A percentile compares a stretch with the other conserved stretches of the same genome.
Conservation (phyloP, 306 rosid genomes). For the Cicer chorassanicum region DNA sequence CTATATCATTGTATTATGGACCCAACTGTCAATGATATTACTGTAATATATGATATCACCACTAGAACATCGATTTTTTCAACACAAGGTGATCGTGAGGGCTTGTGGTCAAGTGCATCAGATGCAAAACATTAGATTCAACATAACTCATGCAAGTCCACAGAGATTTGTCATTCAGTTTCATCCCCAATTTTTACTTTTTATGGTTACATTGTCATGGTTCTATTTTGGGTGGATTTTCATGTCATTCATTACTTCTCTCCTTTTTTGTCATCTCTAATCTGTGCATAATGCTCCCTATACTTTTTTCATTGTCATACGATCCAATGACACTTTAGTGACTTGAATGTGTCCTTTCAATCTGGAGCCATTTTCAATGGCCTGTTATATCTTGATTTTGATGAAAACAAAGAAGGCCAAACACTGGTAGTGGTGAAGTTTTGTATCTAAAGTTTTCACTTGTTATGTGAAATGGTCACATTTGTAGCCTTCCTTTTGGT, state of each 20-base stretch:
- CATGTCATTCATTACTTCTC: background rate
- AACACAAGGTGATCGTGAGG: background rate
- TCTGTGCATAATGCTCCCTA: background rate
- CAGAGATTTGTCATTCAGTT: conserved; percentile 10
- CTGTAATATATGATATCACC: background rate
- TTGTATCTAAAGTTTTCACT: too few relatives aligned
- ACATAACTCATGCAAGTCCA: background rate
- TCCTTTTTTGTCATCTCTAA: conserved; percentile 9
- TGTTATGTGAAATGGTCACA: too few relatives aligned
- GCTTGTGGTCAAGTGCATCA: background rate
- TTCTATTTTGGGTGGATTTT: conserved; percentile 29
- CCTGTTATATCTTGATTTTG: background rate
- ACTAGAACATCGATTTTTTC: background rate
- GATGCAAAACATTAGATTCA: conserved; percentile 7
- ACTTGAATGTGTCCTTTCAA: conserved; percentile 3
- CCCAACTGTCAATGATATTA: background rate
- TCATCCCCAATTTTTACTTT: background rate
- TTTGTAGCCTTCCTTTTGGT: too few relatives aligned
- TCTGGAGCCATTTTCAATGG: background rate
- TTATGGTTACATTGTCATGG: background rate
- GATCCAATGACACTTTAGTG: background rate
- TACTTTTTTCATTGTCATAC: background rate
- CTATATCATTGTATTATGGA: background rate
- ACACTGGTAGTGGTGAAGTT: background rate
- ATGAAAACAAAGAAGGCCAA: background rate